Evolutionary conservation across 139 green algal species (phyloP).

Genomic region (Tetradesmus obliquus): DNA sequence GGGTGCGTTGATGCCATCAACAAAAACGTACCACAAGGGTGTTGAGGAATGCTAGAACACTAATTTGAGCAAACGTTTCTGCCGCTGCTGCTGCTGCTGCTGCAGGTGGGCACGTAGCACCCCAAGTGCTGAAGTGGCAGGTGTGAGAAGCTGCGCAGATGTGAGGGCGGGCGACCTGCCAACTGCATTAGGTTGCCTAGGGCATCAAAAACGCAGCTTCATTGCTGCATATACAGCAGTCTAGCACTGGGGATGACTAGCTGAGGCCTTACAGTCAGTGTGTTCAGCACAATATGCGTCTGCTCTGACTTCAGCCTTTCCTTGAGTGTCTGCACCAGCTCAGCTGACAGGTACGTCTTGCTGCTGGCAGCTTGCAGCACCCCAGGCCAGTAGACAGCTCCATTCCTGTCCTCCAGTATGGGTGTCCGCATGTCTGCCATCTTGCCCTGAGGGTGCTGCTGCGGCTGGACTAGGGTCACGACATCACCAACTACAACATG

Average conservation of each 20-base stretch:
- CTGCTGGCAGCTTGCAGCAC: neutral
- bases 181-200: neutral
- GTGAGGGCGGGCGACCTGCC: neutral
- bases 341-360: neutral
- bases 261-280: conserved; percentile 27
- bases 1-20: too few species aligned
- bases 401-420: neutral
- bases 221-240: neutral
- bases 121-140: neutral
- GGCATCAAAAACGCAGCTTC: neutral
- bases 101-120: neutral
- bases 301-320: conserved; percentile 38
- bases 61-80: neutral
- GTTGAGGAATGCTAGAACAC: too few species aligned
- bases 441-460: neutral
- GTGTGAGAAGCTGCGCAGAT: neutral
- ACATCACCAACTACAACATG: neutral
- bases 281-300: conserved; percentile 39
- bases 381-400: neutral
- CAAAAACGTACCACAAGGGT: too few species aligned
- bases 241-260: neutral
- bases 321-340: neutral
- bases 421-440: neutral
- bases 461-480: neutral
- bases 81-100: neutral